Base-by-base conservation (phyloP, 352 stramenopile species). In the Phytophthora chlamydospora region DNA sequence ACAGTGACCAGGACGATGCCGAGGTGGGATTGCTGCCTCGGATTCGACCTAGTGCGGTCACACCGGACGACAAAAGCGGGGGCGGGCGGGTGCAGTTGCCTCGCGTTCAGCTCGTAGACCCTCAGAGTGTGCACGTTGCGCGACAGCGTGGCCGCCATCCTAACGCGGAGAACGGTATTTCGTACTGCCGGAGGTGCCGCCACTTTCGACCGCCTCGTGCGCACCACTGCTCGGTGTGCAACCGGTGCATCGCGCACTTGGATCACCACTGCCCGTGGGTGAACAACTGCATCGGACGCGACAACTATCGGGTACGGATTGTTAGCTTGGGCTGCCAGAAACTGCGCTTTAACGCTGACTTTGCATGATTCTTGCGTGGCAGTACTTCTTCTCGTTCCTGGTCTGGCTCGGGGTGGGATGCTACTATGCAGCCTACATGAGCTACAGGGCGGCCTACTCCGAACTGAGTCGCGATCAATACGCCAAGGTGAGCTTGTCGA, bases 241-340 rank as follows among this genome's bases (percentile, higher is more conserved):
- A 92, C 51, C 63, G 85, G 50, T 98, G 93, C 52, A 91, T 98
- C 49, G 87, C 97, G 36, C 94, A 98, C 71, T 98, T 99, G 93
- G 97, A 99, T 68, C 96, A 98, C 83, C 94, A 98, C 73, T 98
- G 96, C 60, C 95, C 95, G n/a, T 99, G 96, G 96, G 86, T 98
- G 6, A 98, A 99, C 70, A 99, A 99, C 78, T 99, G 95, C 69
- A 88, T 99, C 47, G 97, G 96, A 41, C 93, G 97, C 41, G 85
- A 94, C 58, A 99, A 99, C 75, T 97, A 99, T 80, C 98, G 77
- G 46, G 79, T 88, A 78, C 12, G 74, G n/a, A 33, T 31, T 47
- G 9, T 38, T 29, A 29, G 24, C 24, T 29, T 1, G 24, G 24
- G 24, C 4, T 29, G 24, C 24, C 24, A 29, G 24, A 29, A 29